Evolutionary conservation across 257 asterid genomes (phyloP).

Genomic region (Orobanche coerulescens): DNA sequence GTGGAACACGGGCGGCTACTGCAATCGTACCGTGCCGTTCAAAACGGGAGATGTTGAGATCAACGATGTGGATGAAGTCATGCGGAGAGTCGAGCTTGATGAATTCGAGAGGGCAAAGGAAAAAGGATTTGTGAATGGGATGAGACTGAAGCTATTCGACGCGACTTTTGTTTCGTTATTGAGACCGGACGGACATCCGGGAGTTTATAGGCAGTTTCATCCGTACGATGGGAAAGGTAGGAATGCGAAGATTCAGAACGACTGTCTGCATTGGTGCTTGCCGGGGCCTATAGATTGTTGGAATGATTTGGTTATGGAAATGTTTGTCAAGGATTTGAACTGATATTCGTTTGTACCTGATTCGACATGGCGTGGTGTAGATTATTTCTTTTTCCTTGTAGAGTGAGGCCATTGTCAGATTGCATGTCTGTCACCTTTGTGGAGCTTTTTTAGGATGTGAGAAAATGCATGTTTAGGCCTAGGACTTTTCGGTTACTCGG

Average conservation of each 20-base stretch:
- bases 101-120: conserved; percentile 37
- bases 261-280: conserved; percentile 94
- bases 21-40: conserved; percentile 59
- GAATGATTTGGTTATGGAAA: conserved; percentile 75
- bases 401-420: neutral
- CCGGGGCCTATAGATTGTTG: conserved; percentile 97
- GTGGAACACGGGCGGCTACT: conserved; percentile 67
- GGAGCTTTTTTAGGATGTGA: neutral
- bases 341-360: neutral
- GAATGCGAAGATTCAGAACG: conserved; percentile 57
- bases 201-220: conserved; percentile 53
- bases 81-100: conserved; percentile 48
- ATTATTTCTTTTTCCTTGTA: too few species aligned
- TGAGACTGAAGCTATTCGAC: conserved; percentile 40
- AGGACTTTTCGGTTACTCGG: too few species aligned
- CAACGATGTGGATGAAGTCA: conserved; percentile 23
- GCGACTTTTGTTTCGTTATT: conserved; percentile 41
- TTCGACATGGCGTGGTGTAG: neutral
- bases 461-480: too few species aligned
- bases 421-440: neutral
- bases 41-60: conserved; percentile 36
- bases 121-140: conserved; percentile 16
- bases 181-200: conserved; percentile 88
- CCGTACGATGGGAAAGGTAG: conserved; percentile 49
- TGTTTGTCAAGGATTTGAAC: conserved; percentile 29